phyloP scores from a whole-genome alignment of 192 early-diverging fungal genomes.

The Backusella morwellensis region DNA sequence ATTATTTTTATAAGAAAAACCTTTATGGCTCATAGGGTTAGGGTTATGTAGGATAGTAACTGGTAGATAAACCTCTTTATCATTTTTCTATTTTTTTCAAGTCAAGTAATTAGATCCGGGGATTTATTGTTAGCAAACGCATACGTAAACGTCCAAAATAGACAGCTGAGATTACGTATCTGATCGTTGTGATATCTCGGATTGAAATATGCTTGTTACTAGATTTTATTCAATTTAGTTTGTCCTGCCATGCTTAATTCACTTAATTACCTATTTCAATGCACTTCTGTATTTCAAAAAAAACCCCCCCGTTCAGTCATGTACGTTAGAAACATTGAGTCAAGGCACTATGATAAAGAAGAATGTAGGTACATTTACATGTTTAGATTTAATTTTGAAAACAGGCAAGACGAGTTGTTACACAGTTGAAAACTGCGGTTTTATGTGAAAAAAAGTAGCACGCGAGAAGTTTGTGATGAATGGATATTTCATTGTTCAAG shows the following conservation, averaged over 20 bases:
- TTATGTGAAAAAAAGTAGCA: background rate
- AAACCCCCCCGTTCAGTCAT: background rate
- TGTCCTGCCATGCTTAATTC: background rate
- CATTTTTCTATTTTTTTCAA: background rate
- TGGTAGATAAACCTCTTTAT: background rate
- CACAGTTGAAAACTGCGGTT: background rate
- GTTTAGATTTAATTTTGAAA: background rate
- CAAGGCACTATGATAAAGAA: background rate
- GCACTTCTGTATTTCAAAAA: background rate
- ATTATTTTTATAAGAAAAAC: background rate
- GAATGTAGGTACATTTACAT: background rate
- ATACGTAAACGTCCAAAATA: background rate
- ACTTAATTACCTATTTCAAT: background rate
- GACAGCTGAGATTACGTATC: background rate
- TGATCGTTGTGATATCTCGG: conserved; percentile 4
- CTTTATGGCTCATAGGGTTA: background rate
- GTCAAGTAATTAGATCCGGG: background rate
- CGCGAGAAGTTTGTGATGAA: background rate
- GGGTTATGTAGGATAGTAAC: background rate
- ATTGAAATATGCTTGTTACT: background rate
- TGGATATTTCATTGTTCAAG: background rate
- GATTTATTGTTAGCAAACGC: background rate
- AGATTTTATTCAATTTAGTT: conserved; percentile 10
- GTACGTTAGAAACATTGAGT: background rate
- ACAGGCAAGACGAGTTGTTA: background rate